Percentiles rank a stretch among this genome's conserved stretches.
Conservation (phyloP, 495 filamentous ascomycete genomes). For the Trichoderma parareesei region DNA sequence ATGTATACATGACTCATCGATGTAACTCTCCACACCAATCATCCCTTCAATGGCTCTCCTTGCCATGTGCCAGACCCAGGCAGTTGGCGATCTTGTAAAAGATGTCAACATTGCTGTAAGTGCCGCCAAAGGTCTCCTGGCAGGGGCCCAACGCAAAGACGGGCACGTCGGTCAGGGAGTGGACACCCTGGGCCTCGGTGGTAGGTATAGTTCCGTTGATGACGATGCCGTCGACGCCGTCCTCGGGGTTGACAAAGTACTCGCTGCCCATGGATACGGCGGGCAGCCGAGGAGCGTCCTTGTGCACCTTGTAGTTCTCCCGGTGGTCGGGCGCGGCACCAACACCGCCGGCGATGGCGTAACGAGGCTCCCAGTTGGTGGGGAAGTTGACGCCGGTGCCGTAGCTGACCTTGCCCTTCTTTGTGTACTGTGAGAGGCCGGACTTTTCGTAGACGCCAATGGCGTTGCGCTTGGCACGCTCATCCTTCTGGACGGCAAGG, state of each 20-base stretch:
- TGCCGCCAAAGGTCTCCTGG: conserved; percentile 60
- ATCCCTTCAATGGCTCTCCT: background rate
- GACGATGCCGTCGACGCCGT: conserved; percentile 54
- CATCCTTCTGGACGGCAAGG: conserved; percentile 46
- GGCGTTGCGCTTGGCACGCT: conserved; percentile 58
- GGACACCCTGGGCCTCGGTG: conserved; percentile 51
- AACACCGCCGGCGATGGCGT: conserved; percentile 58
- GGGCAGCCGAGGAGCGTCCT: conserved; percentile 47
- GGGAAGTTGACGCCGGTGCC: conserved; percentile 61
- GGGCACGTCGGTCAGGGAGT: conserved; percentile 67
- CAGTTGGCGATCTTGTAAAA: conserved; percentile 67
- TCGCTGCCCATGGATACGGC: conserved; percentile 40
- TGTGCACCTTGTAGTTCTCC: conserved; percentile 58
- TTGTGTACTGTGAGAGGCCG: conserved; percentile 61
- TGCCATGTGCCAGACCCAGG: conserved; percentile 44
- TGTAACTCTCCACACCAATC: too few species aligned
- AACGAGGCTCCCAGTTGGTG: conserved; percentile 66
- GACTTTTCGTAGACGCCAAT: conserved; percentile 59
- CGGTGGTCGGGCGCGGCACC: conserved; percentile 58
- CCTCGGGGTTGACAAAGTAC: conserved; percentile 51
- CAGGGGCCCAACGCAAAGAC: conserved; percentile 67
- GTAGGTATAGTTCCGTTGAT: conserved; percentile 62
- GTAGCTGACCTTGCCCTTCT: conserved; percentile 40
- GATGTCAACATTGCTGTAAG: conserved; percentile 60
- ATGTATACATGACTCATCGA: too few species aligned